A percentile compares a stretch with the other conserved stretches of the same genome.
Evolutionary conservation across 805 yeast species (phyloP).

Genomic region (Candida michaelii): DNA sequence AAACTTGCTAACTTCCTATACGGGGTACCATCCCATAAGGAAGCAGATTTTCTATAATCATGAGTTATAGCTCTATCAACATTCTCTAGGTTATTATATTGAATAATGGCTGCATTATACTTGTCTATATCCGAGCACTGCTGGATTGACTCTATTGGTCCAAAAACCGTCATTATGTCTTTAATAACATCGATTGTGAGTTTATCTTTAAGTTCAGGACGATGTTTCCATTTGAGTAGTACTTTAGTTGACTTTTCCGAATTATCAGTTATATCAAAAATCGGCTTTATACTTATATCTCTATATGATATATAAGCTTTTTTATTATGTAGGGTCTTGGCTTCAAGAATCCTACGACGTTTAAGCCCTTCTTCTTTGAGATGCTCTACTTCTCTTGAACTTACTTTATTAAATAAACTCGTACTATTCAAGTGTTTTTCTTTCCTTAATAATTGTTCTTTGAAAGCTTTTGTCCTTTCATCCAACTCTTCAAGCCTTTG

Average conservation of each 20-base stretch:
- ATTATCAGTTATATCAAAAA: constrained; percentile 5
- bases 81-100: constrained; percentile 24
- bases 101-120: constrained; percentile 33
- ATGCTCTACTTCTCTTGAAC: constrained; percentile 14
- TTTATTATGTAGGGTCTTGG: constrained; percentile 6
- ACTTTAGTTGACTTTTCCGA: constrained; percentile 16
- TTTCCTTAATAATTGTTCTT: constrained; percentile 27
- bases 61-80: constrained; percentile 39
- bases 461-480: constrained; percentile 27
- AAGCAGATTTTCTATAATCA: constrained; percentile 41
- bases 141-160: constrained; percentile 25
- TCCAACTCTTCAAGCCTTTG: constrained; percentile 15
- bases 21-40: constrained; percentile 46
- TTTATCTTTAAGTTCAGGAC: constrained; percentile 31
- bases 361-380: constrained; percentile 28
- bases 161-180: constrained; percentile 48
- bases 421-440: constrained; percentile 15
- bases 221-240: constrained; percentile 44
- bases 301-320: constrained; percentile 19
- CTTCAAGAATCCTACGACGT: constrained; percentile 26
- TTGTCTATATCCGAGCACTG: constrained; percentile 4
- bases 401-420: constrained; percentile 5
- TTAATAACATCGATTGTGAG: constrained; percentile 32
- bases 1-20: constrained; percentile 49
- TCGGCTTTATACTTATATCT: constrained; percentile 16